A percentile compares a stretch with the other conserved stretches of the same genome.
These are phyloP conservation scores for Fagopyrum homotropicum DNA, from an alignment of 148 eudicot species.

Conservation along the genomic window DNA sequence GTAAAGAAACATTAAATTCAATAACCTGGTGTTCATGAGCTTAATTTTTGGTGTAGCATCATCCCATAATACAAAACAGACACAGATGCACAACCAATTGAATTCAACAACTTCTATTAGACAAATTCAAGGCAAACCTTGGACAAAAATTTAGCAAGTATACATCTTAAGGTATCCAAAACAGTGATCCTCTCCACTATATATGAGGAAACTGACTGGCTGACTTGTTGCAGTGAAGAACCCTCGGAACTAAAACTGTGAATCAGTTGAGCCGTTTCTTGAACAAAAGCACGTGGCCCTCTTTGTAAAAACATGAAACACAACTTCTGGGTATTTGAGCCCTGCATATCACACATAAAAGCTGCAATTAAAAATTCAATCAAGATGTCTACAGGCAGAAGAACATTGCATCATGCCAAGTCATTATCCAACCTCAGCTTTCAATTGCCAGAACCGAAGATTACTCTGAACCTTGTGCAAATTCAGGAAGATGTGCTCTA, in stretches of 20 bases:
- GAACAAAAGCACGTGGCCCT: constrained; percentile 78
- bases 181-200: constrained; percentile 69
- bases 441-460: constrained; percentile 74
- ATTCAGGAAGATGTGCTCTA: constrained; percentile 56
- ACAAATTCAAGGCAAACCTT: constrained; percentile 39
- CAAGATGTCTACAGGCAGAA: not conserved
- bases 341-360: constrained; percentile 30
- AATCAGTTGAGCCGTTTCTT: constrained; percentile 50
- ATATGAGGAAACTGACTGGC: constrained; percentile 55
- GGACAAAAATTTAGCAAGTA: constrained; percentile 78
- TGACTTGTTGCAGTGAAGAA: constrained; percentile 49
- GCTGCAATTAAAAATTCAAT: not conserved
- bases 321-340: constrained; percentile 60
- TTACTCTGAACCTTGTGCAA: constrained; percentile 80
- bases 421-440: constrained; percentile 66
- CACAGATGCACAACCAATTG: not conserved
- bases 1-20: not conserved
- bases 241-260: constrained; percentile 56
- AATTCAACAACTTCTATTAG: not conserved
- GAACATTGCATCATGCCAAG: not conserved
- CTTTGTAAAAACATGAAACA: constrained; percentile 85
- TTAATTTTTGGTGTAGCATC: not conserved
- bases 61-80: not conserved
- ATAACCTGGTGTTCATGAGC: not conserved
- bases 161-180: constrained; percentile 61